phyloP scores from a whole-genome alignment of 495 filamentous ascomycete species.

The Pyrenula massariospora region DNA sequence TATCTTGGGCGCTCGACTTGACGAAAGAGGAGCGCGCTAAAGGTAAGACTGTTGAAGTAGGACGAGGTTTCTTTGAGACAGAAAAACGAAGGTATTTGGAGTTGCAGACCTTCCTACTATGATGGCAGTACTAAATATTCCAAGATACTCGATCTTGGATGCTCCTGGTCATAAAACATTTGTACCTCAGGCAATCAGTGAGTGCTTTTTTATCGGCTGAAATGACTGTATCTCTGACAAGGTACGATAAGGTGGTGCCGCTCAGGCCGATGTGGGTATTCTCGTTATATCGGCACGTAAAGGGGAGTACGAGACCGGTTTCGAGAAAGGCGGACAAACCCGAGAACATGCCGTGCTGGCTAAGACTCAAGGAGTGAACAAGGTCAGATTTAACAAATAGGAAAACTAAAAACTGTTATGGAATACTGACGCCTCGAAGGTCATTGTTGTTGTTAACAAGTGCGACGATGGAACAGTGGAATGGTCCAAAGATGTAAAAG shows the following conservation, averaged over 20 bases:
- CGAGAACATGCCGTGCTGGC: conserved; percentile 94
- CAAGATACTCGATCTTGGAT: conserved; percentile 95
- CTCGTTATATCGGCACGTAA: conserved; percentile 95
- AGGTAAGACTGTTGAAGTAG: conserved; percentile 98
- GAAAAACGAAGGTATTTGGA: conserved; percentile 64
- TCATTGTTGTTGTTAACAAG: conserved; percentile 91
- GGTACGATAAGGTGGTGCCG: no score
- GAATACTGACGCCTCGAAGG: no score
- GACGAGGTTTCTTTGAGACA: conserved; percentile 91
- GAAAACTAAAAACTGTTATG: no score
- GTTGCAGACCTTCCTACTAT: conserved; percentile 26
- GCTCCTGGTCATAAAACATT: conserved; percentile 95
- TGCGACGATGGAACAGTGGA: conserved; percentile 97
- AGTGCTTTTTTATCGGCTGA: no score
- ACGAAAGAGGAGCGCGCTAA: conserved; percentile 93
- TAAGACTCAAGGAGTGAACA: conserved; percentile 96
- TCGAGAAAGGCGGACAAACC: conserved; percentile 96
- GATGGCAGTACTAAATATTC: no score
- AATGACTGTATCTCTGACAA: no score
- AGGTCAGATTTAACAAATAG: no score
- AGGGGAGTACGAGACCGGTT: conserved; percentile 99
- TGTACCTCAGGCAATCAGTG: conserved; percentile 92
- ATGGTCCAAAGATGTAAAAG: conserved; percentile 84
- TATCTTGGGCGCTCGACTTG: conserved; percentile 94
- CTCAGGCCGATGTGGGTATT: conserved; percentile 91